A percentile compares a stretch with the other conserved stretches of the same genome.
These are phyloP conservation scores for Leccinum ambiguum DNA, from an alignment of 1,284 basidiomycete species.

Conservation along the genomic window DNA sequence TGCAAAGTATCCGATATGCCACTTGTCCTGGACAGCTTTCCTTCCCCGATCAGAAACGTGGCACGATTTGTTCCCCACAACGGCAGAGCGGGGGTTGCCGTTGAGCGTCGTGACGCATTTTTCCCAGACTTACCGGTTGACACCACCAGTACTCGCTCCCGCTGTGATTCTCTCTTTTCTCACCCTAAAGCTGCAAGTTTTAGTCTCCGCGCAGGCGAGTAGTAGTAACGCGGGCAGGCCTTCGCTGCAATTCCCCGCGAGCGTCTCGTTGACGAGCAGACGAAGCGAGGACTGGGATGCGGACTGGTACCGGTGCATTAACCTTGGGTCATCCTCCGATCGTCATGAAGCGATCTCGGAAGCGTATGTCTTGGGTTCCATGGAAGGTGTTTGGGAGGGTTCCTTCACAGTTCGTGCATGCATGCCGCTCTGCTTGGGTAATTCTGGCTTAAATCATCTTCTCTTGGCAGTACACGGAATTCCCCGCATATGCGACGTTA, in stretches of 20 bases:
- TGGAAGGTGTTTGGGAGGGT: constrained; percentile 78
- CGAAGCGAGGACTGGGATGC: constrained; percentile 50
- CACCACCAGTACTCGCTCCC: constrained; percentile 56
- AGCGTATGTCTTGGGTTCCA: constrained; percentile 58
- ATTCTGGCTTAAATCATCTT: constrained; percentile 5
- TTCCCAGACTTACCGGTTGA: constrained; percentile 40
- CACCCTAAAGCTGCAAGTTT: constrained; percentile 47
- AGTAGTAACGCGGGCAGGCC: constrained; percentile 33
- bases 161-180: constrained; percentile 73
- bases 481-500: constrained; percentile 62
- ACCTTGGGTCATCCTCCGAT: constrained; percentile 35
- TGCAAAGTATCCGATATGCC: constrained; percentile 58
- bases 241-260: constrained; percentile 35
- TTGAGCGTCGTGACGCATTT: constrained; percentile 41
- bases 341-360: constrained; percentile 36
- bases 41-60: constrained; percentile 32
- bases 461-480: constrained; percentile 67
- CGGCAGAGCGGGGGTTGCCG: constrained; percentile 18
- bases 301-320: constrained; percentile 60
- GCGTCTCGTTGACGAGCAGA: constrained; percentile 21
- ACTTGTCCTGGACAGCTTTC: constrained; percentile 59
- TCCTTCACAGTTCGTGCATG: constrained; percentile 57
- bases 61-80: constrained; percentile 7
- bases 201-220: constrained; percentile 31
- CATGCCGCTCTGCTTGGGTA: not conserved